These are phyloP conservation scores for Candida glaebosa DNA, from an alignment of 805 yeast species.

Conservation along the genomic window DNA sequence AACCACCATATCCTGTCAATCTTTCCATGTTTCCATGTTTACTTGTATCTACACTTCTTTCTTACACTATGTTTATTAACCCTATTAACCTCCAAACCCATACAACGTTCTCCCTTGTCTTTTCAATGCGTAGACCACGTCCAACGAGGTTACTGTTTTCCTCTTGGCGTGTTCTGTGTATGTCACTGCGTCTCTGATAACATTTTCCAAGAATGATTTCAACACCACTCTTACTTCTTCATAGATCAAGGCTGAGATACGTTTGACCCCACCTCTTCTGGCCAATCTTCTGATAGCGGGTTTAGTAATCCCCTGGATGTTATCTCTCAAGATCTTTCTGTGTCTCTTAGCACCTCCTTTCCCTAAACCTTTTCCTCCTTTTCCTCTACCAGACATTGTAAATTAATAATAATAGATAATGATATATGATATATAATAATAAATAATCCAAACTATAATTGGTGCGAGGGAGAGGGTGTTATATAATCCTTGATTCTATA, in stretches of 20 bases:
- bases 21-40: too few species aligned
- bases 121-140: constrained; percentile 98
- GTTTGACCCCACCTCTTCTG: constrained; percentile 99
- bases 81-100: constrained; percentile 96
- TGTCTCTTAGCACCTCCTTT: constrained; percentile 99
- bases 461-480: not conserved
- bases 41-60: too few species aligned
- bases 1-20: too few species aligned
- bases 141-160: constrained; percentile 98
- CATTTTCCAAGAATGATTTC: constrained; percentile 93
- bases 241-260: constrained; percentile 97
- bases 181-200: constrained; percentile 98
- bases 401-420: constrained; percentile 7
- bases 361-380: constrained; percentile 99
- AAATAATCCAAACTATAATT: too few species aligned
- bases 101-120: constrained; percentile 99
- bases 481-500: constrained; percentile 5
- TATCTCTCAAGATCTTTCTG: constrained; percentile 98
- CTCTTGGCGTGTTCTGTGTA: constrained; percentile 99
- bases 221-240: constrained; percentile 98
- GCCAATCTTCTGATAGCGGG: constrained; percentile 99
- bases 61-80: too few species aligned
- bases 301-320: constrained; percentile 99
- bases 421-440: not conserved
- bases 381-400: constrained; percentile 97